These are phyloP conservation scores for Citrus medica DNA, from an alignment of 345 rosid species.

Conservation along the genomic window DNA sequence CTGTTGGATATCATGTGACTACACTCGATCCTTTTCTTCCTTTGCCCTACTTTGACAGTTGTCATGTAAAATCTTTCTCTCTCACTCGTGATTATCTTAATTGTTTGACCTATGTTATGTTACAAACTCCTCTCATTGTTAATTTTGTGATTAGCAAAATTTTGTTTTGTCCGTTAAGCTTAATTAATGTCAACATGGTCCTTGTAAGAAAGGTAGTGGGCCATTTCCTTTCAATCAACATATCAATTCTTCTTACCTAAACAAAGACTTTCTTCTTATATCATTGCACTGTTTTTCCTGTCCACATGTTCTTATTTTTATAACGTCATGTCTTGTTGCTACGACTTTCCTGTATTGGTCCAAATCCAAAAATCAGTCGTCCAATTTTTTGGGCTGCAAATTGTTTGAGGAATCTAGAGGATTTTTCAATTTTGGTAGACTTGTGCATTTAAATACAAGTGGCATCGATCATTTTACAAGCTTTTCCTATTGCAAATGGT, in stretches of 20 bases:
- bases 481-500: constrained; percentile 1
- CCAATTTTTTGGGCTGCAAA: constrained; percentile 20
- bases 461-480: constrained; percentile 6
- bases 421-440: constrained; percentile 35
- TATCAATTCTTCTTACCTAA: constrained; percentile 49
- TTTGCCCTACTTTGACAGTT: constrained; percentile 33
- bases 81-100: constrained; percentile 34
- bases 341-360: constrained; percentile 21
- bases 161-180: background rate
- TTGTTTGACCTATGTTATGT: constrained; percentile 29
- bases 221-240: constrained; percentile 28
- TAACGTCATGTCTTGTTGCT: background rate
- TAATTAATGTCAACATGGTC: background rate
- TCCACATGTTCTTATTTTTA: constrained; percentile 21
- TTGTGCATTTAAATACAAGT: constrained; percentile 21
- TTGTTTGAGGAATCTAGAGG: background rate
- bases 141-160: background rate
- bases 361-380: constrained; percentile 8
- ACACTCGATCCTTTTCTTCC: background rate
- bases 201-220: constrained; percentile 21
- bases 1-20: constrained; percentile 42
- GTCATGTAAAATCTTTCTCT: constrained; percentile 15
- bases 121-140: constrained; percentile 2
- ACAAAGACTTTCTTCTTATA: constrained; percentile 45
- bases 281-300: constrained; percentile 20